Evolutionary conservation across 495 filamentous ascomycete genomes (phyloP), one percentile per base, ranked within the genome.

Genomic region (Penicillium coffeae): DNA sequence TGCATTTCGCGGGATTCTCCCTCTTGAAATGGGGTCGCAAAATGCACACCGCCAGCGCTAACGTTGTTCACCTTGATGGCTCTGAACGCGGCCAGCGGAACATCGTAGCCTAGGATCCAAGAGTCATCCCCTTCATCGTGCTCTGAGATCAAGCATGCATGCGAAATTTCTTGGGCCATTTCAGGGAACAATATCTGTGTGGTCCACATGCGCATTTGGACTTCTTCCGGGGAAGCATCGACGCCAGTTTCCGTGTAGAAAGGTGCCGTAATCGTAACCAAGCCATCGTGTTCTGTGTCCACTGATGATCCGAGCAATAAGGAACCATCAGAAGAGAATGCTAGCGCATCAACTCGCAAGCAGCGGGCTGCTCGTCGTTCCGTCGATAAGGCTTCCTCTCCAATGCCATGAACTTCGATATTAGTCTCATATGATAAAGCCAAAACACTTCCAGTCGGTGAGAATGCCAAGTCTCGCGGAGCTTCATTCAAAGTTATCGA

Each of bases 171-270:
- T 33, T 79, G 76, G 44, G 82, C 88, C 15, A 79, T 82, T 46
- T 90, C 86, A 0, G 89, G 89, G 41, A 94, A 94, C 0, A 94
- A 70, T 21, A 94, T 90, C 34, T 91, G 90, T 1, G 88, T 90
- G 36, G 89, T 94, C 89, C 89, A 94, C 58, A 92, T 74, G 6
- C 83, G 83, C 58, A 85, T 87, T 33, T 92, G 77, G 45, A 83
- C 74, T 50, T 88, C 85, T 38, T 80, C 73, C 19, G 68, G 66
- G 8, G 81, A 80, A n/a, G 63, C 51, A 38, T 74, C 71, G 9
- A 55, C 59, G 14, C 63, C 69, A 18, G 69, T 64, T 45, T 76
- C 75, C 6, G 71, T 67, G 57, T 89, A 89, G 58, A 90, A 91
- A 8, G 89, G 89, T 5, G 88, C 88, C 0, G 86, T 87, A 13